Conservation (phyloP, 306 rosid species). For the Cajanus cajan region DNA sequence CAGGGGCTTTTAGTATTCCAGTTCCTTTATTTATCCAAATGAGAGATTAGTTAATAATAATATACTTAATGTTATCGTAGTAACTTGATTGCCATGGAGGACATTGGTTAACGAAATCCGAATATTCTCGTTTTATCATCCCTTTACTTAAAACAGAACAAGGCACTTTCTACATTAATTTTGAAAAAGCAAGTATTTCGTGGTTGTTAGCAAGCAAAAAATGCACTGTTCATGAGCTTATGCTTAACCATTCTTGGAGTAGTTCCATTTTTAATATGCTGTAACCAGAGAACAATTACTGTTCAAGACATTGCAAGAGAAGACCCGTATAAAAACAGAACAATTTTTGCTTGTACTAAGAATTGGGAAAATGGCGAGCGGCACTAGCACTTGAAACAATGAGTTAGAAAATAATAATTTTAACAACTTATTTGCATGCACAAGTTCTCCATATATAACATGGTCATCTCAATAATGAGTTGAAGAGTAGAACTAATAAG, state of each 20-base stretch:
- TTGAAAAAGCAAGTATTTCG: neutral
- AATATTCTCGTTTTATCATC: slow-evolving; percentile 6
- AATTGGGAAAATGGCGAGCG: no score
- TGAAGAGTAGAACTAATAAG: no score
- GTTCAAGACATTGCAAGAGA: neutral
- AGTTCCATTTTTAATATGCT: neutral
- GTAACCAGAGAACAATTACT: neutral
- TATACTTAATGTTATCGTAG: no score
- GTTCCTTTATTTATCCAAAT: slow-evolving; percentile 17
- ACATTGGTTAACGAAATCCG: slow-evolving; percentile 11
- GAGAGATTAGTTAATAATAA: slow-evolving; percentile 6
- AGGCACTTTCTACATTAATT: neutral
- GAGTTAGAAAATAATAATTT: no score
- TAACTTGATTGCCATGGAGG: neutral
- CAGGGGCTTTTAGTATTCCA: slow-evolving; percentile 18
- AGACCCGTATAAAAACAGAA: neutral
- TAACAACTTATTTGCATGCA: no score
- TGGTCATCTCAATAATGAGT: no score
- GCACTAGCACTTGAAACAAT: no score
- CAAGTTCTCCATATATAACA: no score
- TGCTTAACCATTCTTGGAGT: neutral
- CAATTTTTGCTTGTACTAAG: neutral
- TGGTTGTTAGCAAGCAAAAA: neutral
- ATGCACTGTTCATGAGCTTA: neutral
- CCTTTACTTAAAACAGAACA: neutral